These are phyloP conservation scores for Tinospora cordifolia DNA, from an alignment of 164 flowering plant genomes.

Conservation along the genomic window DNA sequence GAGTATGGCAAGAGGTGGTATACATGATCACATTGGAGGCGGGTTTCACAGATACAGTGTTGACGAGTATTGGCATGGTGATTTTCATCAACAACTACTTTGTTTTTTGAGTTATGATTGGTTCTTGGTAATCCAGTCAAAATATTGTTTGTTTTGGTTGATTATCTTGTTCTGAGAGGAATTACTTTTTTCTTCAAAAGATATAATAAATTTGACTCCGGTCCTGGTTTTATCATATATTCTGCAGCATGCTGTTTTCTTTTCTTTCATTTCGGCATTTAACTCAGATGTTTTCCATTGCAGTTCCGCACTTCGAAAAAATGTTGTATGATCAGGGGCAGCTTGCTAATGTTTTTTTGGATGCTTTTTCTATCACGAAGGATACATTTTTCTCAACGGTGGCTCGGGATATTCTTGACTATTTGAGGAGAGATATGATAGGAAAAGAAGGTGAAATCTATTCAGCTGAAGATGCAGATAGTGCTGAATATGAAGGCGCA, in stretches of 20 bases:
- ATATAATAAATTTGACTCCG: neutral
- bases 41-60: constrained; percentile 99
- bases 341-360: constrained; percentile 69
- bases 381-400: constrained; percentile 49
- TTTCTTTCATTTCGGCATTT: neutral
- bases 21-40: constrained; percentile 94
- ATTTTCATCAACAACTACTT: constrained; percentile 17
- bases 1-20: constrained; percentile 88
- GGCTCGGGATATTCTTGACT: constrained; percentile 80
- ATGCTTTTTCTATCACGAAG: constrained; percentile 61
- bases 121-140: neutral
- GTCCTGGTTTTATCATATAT: neutral
- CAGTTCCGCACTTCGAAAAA: constrained; percentile 99
- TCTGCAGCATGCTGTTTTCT: neutral
- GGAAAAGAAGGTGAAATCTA: constrained; percentile 77
- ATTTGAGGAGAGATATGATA: constrained; percentile 81
- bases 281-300: constrained; percentile 15
- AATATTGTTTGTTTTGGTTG: neutral
- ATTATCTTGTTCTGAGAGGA: neutral
- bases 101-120: neutral
- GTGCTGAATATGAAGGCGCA: constrained; percentile 74
- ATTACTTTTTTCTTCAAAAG: neutral
- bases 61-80: constrained; percentile 96
- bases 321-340: constrained; percentile 99
- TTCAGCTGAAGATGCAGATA: constrained; percentile 98